Evolutionary conservation across 306 rosid species (phyloP).

Genomic region (Abrus pulchellus): DNA sequence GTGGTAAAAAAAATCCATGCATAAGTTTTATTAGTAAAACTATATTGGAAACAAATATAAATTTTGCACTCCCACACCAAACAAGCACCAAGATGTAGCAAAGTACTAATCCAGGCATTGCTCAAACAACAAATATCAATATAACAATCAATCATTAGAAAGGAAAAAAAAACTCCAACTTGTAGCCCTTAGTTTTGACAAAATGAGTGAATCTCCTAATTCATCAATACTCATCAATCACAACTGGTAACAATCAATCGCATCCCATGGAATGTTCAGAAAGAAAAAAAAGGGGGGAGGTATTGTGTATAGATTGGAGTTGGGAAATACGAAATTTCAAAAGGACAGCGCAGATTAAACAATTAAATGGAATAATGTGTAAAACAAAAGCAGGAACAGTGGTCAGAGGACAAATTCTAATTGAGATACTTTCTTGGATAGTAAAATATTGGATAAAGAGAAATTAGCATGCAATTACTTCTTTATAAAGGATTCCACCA

Average conservation of each 20-base stretch:
- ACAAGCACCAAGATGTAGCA: neutral
- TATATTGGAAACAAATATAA: conserved; percentile 13
- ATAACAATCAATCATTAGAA: neutral
- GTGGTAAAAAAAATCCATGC: neutral
- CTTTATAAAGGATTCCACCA: conserved; percentile 88
- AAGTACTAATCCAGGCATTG: neutral
- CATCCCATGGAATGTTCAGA: neutral
- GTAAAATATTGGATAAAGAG: neutral
- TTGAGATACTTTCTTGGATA: neutral
- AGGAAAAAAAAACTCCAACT: neutral
- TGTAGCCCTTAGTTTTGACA: neutral
- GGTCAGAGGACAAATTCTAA: neutral
- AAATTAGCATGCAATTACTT: conserved; percentile 61
- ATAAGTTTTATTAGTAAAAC: conserved; percentile 22
- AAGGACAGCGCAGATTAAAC: neutral
- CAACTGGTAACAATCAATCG: neutral
- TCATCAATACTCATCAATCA: conserved; percentile 16
- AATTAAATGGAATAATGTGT: neutral
- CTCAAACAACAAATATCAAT: conserved; percentile 25
- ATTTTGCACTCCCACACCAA: conserved; percentile 22
- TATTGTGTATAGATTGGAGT: too few relatives aligned
- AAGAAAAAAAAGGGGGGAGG: too few relatives aligned
- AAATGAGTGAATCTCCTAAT: conserved; percentile 1
- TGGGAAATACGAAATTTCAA: neutral
- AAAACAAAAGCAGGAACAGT: neutral